phyloP scores from a whole-genome alignment of 768 basidiomycete genomes.

The Mycena sanguinolenta region DNA sequence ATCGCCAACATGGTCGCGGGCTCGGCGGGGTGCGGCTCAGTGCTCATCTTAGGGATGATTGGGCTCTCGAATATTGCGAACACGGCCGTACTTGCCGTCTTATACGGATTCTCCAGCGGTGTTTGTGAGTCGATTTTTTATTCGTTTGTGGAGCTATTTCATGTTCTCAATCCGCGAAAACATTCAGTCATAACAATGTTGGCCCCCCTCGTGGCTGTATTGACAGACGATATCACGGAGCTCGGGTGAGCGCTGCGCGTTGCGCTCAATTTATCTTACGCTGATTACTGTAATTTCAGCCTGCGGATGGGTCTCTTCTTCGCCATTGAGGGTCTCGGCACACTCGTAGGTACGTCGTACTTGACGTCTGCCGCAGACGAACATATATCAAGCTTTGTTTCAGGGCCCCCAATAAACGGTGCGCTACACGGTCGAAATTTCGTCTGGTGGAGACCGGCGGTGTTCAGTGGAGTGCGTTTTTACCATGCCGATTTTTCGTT shows the following conservation, averaged over 20 bases:
- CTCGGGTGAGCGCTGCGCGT: conserved; percentile 47
- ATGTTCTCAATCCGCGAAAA: no score
- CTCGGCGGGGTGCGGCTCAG: conserved; percentile 38
- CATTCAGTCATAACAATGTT: conserved; percentile 47
- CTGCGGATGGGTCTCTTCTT: conserved; percentile 44
- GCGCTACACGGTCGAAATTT: conserved; percentile 49
- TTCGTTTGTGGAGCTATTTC: no score
- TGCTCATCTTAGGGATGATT: conserved; percentile 41
- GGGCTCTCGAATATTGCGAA: conserved; percentile 26
- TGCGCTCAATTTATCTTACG: not conserved
- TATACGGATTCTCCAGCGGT: conserved; percentile 52
- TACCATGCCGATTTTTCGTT: no score
- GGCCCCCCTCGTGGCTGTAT: conserved; percentile 46
- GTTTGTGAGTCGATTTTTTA: conserved; percentile 45
- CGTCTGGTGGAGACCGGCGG: conserved; percentile 55
- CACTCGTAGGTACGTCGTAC: not conserved
- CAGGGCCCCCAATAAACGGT: conserved; percentile 54
- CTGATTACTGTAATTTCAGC: conserved; percentile 29
- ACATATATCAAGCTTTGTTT: not conserved
- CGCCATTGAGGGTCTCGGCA: conserved; percentile 9
- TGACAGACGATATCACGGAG: conserved; percentile 49
- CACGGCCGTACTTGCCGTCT: conserved; percentile 41
- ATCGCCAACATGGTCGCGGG: conserved; percentile 44
- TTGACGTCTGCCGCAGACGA: not conserved
- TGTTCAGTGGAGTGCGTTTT: conserved; percentile 47